Conservation (phyloP, 2,329 filamentous ascomycete species). For the Stachybotrys echinatus region DNA sequence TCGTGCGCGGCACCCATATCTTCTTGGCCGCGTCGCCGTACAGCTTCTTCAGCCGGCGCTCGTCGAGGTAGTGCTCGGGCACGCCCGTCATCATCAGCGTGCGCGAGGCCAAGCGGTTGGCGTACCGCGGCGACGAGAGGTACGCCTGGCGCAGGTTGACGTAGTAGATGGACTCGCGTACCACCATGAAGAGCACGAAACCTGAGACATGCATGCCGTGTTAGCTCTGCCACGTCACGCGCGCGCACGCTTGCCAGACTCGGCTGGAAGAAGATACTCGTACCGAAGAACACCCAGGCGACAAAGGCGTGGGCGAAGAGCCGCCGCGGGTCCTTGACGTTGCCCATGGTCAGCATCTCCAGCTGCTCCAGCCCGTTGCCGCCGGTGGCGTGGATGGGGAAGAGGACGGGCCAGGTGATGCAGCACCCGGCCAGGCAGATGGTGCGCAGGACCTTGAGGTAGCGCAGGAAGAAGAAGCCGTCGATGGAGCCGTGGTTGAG, state of each 20-base stretch:
- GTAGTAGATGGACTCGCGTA: conserved; percentile 84
- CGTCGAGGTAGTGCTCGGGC: conserved; percentile 70
- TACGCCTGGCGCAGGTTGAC: conserved; percentile 92
- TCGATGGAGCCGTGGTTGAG: conserved; percentile 91
- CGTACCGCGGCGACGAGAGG: conserved; percentile 76
- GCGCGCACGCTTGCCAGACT: neutral
- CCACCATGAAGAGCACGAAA: conserved; percentile 84
- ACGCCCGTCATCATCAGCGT: conserved; percentile 88
- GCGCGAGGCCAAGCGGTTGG: conserved; percentile 80
- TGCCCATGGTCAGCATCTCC: conserved; percentile 73
- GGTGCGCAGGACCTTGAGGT: conserved; percentile 61
- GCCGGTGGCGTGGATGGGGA: conserved; percentile 82
- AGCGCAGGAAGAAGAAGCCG: conserved; percentile 85
- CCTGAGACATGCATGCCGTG: conserved; percentile 33
- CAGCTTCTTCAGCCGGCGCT: conserved; percentile 69
- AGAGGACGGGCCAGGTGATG: conserved; percentile 84
- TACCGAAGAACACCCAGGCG: conserved; percentile 68
- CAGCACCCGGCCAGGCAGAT: conserved; percentile 79
- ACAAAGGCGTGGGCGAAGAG: conserved; percentile 80
- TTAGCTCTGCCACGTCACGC: neutral
- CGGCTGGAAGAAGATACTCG: neutral
- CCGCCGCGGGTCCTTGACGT: conserved; percentile 55
- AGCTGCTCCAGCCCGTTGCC: conserved; percentile 60
- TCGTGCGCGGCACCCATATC: conserved; percentile 79
- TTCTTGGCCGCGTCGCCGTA: conserved; percentile 79